These are phyloP conservation scores for Apophysomyces variabilis DNA, from an alignment of 371 early-diverging fungal genomes.

Conservation along the genomic window DNA sequence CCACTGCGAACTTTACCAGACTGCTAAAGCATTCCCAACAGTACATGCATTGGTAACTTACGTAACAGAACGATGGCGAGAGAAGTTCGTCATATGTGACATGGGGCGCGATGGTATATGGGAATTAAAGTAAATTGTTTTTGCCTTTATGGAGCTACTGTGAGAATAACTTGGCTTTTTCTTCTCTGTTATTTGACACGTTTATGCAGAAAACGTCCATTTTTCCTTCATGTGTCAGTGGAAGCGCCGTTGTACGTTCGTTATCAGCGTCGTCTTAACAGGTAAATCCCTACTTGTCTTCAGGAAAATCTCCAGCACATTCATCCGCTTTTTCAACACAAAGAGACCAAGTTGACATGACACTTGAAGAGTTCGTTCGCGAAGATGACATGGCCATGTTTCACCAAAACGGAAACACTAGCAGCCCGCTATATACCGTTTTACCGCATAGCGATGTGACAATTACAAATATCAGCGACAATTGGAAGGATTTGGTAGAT, in stretches of 20 bases:
- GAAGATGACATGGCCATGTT: conserved; percentile 49
- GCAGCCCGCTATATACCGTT: conserved; percentile 41
- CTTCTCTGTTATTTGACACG: not conserved
- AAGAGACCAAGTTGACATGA: not conserved
- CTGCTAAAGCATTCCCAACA: conserved; percentile 41
- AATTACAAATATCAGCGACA: conserved; percentile 61
- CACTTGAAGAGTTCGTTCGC: conserved; percentile 37
- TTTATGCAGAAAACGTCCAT: conserved; percentile 78
- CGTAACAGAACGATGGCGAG: conserved; percentile 72
- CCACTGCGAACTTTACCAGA: conserved; percentile 15
- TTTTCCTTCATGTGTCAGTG: conserved; percentile 82
- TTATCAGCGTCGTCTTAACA: conserved; percentile 57
- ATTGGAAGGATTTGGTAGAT: conserved; percentile 33
- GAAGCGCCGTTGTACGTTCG: conserved; percentile 80
- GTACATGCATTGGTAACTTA: conserved; percentile 57
- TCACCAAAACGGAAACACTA: conserved; percentile 17
- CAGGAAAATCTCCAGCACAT: not conserved
- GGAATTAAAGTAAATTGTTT: conserved; percentile 33
- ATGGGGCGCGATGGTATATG: conserved; percentile 44
- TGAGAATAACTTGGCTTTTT: not conserved
- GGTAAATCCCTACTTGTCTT: conserved; percentile 24
- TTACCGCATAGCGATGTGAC: conserved; percentile 61
- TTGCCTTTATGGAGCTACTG: not conserved
- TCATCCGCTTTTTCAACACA: too few relatives aligned
- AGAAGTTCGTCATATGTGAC: conserved; percentile 74